Evolutionary conservation across 805 yeast genomes (phyloP).

Genomic region (Pichia occidentalis): DNA sequence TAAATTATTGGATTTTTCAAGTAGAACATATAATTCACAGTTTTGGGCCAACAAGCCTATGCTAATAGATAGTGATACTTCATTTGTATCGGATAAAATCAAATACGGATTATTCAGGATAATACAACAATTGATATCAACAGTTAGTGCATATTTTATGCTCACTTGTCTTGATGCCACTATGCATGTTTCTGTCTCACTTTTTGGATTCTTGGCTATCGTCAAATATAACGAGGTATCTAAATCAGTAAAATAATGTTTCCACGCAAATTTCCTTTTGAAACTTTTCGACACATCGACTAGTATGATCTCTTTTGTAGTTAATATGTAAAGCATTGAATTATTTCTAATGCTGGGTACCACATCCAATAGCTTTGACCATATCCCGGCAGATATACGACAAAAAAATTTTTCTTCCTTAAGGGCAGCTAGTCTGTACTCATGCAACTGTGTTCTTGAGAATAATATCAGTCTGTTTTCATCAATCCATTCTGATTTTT

Average conservation of each 20-base stretch:
- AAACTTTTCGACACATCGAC: conserved; percentile 32
- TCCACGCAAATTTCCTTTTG: conserved; percentile 61
- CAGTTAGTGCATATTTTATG: conserved; percentile 27
- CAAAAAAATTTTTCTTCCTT: conserved; percentile 26
- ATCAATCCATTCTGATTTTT: conserved; percentile 41
- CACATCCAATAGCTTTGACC: conserved; percentile 47
- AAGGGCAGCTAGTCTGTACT: conserved; percentile 22
- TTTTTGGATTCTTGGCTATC: conserved; percentile 14
- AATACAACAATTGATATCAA: conserved; percentile 21
- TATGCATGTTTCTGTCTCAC: conserved; percentile 20
- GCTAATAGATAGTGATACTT: background rate
- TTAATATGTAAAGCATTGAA: conserved; percentile 44
- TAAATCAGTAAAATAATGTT: conserved; percentile 49
- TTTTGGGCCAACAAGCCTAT: background rate
- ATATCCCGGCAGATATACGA: conserved; percentile 43
- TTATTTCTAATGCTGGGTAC: conserved; percentile 20
- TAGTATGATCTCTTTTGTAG: conserved; percentile 61
- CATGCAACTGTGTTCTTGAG: conserved; percentile 39
- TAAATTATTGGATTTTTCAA: too few species aligned
- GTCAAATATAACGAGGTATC: conserved; percentile 49
- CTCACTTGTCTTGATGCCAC: conserved; percentile 26
- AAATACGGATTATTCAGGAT: conserved; percentile 22
- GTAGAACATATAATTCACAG: too few species aligned
- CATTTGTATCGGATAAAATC: conserved; percentile 11
- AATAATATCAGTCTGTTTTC: conserved; percentile 28